Evolutionary conservation across 2,329 filamentous ascomycete species (phyloP), one percentile per base, ranked within the genome.

Genomic region (Microascus cirrosus): DNA sequence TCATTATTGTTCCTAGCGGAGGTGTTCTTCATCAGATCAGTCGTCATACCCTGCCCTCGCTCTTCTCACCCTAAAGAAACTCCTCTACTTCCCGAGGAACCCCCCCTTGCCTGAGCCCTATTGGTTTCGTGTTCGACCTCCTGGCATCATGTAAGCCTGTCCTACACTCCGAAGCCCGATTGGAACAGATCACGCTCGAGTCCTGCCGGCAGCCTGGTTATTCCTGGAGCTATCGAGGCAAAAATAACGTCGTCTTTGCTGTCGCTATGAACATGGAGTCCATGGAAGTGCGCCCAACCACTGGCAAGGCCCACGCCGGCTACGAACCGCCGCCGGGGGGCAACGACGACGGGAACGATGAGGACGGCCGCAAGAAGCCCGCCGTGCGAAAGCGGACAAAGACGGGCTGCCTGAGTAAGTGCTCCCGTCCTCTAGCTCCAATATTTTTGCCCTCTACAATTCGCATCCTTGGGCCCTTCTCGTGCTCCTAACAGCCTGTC

Each of bases 401-500:
- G 74, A 96, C 92, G 2, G 92, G 92, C 15, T 96, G 92, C 69
- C 73, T 96, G 60, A 96, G 87, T 91, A 79, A 70, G 86, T 78
- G 55, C 45, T 28, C 35, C 39, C n/a, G 13, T n/a, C 42, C 7
- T 48, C 8, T 22, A 10, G 4, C 42, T n/a, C 42, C 15, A 20
- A 20, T 4, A 4, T 22, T 39, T 13, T 39, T 3, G 11, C 15
- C 36, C 12, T 39, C 11, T 13, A 39, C 12, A 3, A 48, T 22
- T 48, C 42, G 13, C 7, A 10, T 48, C 42, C 20, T n/a, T n/a
- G 42, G 3, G 42, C 20, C 15, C n/a, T n/a, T 4, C 36, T 13
- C 36, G 18, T 13, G 18, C 18, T 58, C 56, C n/a, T 56, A 32
- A 35, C 51, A 36, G 20, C 22, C 53, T 51, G 56, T 50, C 54